These are phyloP conservation scores for Sphaceloma murrayae DNA, from an alignment of 2,329 filamentous ascomycete genomes.

Conservation along the genomic window DNA sequence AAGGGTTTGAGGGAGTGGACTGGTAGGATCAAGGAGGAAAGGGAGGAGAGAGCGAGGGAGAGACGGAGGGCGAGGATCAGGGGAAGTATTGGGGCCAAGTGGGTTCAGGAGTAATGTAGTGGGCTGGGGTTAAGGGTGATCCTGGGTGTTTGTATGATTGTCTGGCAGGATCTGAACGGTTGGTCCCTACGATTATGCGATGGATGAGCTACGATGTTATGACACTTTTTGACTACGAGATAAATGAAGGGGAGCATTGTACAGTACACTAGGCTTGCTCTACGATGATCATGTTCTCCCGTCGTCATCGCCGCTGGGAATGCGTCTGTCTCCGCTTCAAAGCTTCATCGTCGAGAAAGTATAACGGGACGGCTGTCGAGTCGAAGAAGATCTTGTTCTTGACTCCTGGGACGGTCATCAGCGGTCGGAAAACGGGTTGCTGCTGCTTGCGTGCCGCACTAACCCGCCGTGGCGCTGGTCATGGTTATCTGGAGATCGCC, in stretches of 20 bases:
- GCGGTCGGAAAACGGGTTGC: not conserved
- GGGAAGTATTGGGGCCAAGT: constrained; percentile 39
- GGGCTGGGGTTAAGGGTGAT: not conserved
- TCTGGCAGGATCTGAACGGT: not conserved
- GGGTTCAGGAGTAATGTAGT: not conserved
- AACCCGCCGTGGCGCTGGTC: not conserved
- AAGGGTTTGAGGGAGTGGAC: constrained; percentile 42
- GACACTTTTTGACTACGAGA: too few species aligned
- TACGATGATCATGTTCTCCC: not conserved
- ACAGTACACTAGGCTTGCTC: too few species aligned
- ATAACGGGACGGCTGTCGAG: constrained; percentile 8
- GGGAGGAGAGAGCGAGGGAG: constrained; percentile 41
- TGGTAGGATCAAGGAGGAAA: constrained; percentile 33
- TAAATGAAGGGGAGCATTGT: too few species aligned
- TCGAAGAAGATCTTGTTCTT: not conserved
- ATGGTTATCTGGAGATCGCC: constrained; percentile 8
- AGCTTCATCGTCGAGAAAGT: constrained; percentile 15
- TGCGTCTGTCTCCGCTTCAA: constrained; percentile 13
- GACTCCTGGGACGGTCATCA: not conserved
- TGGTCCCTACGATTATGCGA: not conserved
- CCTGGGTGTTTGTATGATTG: not conserved
- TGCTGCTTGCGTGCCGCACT: not conserved
- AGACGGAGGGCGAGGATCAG: constrained; percentile 45
- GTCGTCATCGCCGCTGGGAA: not conserved
- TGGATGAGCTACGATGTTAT: not conserved